Evolutionary conservation across 257 asterid species (phyloP), one percentile per base, ranked within the genome.

Genomic region (Solanum gracilifrons): DNA sequence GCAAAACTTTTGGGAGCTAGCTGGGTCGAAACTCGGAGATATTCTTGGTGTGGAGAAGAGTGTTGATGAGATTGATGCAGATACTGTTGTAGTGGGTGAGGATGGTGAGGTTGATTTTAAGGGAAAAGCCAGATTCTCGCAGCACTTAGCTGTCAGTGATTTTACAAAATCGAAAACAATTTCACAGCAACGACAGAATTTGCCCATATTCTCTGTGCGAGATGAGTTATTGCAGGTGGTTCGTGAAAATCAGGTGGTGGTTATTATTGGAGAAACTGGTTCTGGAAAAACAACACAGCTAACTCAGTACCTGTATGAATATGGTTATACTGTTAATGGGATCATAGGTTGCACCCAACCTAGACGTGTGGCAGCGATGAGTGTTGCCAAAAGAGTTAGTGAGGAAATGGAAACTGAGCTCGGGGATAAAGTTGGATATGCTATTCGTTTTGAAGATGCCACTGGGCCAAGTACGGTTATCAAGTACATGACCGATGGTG

Each of bases 401-500:
- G 99, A 95, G 86, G 99, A 97, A 92, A 97, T 97, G 99, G 98
- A 95, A 93, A 93, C 95, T 33, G 96, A 95, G 37, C 95, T 95
- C 77, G 98, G 98, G 71, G 95, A 92, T 84, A 93, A 90, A 91
- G 97, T 97, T 89, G 99, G 99, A 68, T 97, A 97, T 91, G 98
- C 99, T 21, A 97, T 97, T 89, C 98, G 98, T 46, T 97, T 97
- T 23, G 98, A 97, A 91, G 98, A 95, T 90, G 95, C 92, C 13
- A 97, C 99, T 75, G 98, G 99, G 82, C 94, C 95, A 62, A 93
- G 92, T 86, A 95, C 99, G 23, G 95, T 95, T 21, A 95, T 97
- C 80, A 95, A 97, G 99, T 94, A 96, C 92, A 96, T 96, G 99
- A 96, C 98, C 62, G 99, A 96, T 93, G 99, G 99, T 43, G 99